phyloP scores from a whole-genome alignment of 257 asterid genomes.

The Catharanthus roseus region DNA sequence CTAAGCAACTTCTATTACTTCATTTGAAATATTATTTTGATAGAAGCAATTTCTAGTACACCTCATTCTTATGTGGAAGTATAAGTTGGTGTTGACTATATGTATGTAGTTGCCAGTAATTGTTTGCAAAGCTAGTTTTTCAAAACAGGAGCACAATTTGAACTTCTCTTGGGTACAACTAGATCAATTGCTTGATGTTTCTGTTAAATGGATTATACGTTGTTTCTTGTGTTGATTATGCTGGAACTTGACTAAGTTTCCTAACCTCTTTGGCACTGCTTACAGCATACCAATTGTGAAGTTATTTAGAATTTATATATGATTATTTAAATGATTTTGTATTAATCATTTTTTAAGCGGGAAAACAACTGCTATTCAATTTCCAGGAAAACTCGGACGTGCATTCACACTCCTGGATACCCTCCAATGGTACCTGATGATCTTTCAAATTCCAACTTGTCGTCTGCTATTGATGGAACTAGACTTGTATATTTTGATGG shows the following conservation, averaged over 20 bases:
- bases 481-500: constrained; percentile 76
- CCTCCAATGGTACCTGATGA: constrained; percentile 91
- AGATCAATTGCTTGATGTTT: background rate
- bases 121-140: background rate
- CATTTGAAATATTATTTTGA: too few species aligned
- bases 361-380: constrained; percentile 13
- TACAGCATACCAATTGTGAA: background rate
- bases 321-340: background rate
- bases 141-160: background rate
- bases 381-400: constrained; percentile 92
- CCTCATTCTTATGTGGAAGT: background rate
- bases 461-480: constrained; percentile 63
- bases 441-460: constrained; percentile 52
- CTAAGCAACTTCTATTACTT: background rate
- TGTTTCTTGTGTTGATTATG: background rate
- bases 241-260: background rate
- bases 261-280: background rate
- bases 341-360: background rate
- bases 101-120: background rate
- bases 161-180: background rate
- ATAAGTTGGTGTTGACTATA: background rate
- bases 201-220: background rate
- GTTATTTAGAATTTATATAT: background rate
- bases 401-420: constrained; percentile 93
- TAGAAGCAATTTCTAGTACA: too few species aligned